Evolutionary conservation across 2,329 filamentous ascomycete genomes (phyloP).

Genomic region (Cladosporium sp.): DNA sequence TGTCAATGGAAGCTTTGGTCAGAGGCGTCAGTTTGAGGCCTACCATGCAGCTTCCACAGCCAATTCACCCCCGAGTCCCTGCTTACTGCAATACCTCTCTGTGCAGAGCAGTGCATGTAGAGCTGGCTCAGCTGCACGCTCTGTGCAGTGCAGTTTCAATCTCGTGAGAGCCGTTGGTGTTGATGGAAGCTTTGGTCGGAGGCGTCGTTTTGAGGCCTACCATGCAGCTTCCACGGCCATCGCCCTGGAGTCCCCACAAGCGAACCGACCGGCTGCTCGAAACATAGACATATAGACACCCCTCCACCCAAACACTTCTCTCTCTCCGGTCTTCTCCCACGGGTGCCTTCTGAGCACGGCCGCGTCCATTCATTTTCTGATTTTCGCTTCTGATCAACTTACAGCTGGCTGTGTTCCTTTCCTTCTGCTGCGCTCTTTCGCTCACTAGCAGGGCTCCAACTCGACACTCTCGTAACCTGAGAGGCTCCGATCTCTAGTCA

Average conservation of each 20-base stretch:
- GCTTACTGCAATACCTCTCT: not conserved
- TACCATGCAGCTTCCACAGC: not conserved
- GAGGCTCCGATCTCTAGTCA: not conserved
- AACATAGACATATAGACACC: not conserved
- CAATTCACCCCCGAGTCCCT: not conserved
- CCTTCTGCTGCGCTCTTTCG: not conserved
- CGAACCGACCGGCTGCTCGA: not conserved
- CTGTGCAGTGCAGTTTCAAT: not conserved
- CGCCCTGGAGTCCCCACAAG: not conserved
- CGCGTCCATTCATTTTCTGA: not conserved
- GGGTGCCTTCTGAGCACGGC: not conserved
- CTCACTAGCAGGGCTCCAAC: not conserved
- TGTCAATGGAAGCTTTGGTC: not conserved
- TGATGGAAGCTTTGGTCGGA: not conserved
- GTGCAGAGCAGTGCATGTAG: not conserved
- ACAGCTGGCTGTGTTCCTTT: not conserved
- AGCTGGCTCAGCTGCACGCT: not conserved
- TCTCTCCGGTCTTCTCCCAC: not conserved
- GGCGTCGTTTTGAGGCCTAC: not conserved
- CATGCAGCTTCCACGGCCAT: not conserved
- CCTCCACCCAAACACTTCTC: not conserved
- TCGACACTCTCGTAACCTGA: not conserved
- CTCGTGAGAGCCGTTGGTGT: not conserved
- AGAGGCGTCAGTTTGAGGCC: conserved; percentile 1
- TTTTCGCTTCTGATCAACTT: not conserved